These are phyloP conservation scores for Lachancea quebecensis DNA, from an alignment of 805 yeast species.

Conservation along the genomic window DNA sequence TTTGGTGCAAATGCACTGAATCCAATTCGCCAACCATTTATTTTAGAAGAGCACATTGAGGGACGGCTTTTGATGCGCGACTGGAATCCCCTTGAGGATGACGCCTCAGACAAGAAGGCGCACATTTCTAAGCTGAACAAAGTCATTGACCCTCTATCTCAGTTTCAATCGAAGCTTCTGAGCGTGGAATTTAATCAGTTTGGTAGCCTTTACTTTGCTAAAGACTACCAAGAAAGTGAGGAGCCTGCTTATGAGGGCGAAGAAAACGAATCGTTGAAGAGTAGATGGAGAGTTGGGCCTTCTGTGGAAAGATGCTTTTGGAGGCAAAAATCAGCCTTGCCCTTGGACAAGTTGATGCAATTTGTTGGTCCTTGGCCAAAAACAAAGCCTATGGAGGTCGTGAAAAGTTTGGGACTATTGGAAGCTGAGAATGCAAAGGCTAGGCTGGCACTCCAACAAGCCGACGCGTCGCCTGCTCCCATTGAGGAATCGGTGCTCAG, in stretches of 20 bases:
- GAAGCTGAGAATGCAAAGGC: conserved; percentile 56
- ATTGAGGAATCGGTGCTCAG: conserved; percentile 41
- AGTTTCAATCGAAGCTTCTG: conserved; percentile 51
- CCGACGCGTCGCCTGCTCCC: conserved; percentile 42
- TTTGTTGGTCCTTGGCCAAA: conserved; percentile 72
- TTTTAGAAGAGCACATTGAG: conserved; percentile 69
- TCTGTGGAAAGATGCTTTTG: conserved; percentile 72
- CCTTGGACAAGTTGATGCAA: conserved; percentile 42
- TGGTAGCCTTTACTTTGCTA: conserved; percentile 78
- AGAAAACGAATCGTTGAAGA: conserved; percentile 38
- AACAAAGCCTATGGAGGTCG: conserved; percentile 51
- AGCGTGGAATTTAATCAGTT: conserved; percentile 56
- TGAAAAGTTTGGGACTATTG: conserved; percentile 55
- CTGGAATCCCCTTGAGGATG: conserved; percentile 82
- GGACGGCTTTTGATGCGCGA: conserved; percentile 81
- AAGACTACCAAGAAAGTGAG: conserved; percentile 47
- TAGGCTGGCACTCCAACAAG: conserved; percentile 47
- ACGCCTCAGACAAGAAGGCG: conserved; percentile 39
- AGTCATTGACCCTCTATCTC: conserved; percentile 69
- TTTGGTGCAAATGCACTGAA: conserved; percentile 59
- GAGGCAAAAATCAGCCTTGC: conserved; percentile 53
- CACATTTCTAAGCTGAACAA: conserved; percentile 44
- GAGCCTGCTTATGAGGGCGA: conserved; percentile 56
- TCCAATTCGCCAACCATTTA: conserved; percentile 64
- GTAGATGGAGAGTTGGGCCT: conserved; percentile 91